Evolutionary conservation across 2,329 filamentous ascomycete genomes (phyloP), one percentile per base, ranked within the genome.

Genomic region (Paraconiothyrium brasiliense): DNA sequence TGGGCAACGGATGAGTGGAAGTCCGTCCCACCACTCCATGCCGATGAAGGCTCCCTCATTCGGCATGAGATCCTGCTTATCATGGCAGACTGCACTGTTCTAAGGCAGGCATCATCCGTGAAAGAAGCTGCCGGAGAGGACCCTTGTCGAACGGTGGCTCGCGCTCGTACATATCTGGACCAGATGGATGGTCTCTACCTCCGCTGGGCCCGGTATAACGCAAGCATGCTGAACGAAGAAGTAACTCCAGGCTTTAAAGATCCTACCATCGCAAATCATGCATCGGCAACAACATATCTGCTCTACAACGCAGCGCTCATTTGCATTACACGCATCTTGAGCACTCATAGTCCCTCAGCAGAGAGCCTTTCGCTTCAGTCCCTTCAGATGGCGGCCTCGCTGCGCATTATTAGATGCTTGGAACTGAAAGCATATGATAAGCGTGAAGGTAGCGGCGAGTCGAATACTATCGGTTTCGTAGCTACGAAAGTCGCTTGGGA

Each of bases 401-500:
- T 62, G 37, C 67, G 65, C 2, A 71, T 74, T 20, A 58, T 67
- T 1, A 56, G 54, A 32, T 70, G 64, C 34, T 54, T 75, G 10
- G 67, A 74, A 48, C 49, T 70, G 6, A 71, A 72, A 48, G 58
- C 62, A 44, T 63, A 63, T 22, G 62, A 69, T 44, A 67, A 64
- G 44, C 58, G 59, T 10, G 54, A 61, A 37, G 67, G 68, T 11
- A 58, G 55, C 16, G 57, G 61, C 3, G 62, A 70, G 39, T 69
- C 70, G 6, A 73, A 71, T 44, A 72, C 71, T 0, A 71, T 74
- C 43, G 61, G 62, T 1, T 70, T 69, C 47, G 64, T 73, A 2
- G 70, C 72, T 4, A 72, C 65, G 1, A 72, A 70, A 51, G 58
- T 73, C 1, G 71, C 71, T 4, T 73, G 71, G 71, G 65, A 71